Percentiles rank a stretch among this genome's conserved stretches.
Evolutionary conservation across 1,284 basidiomycete species (phyloP).

Genomic region (Paramarasmius palmivorus): DNA sequence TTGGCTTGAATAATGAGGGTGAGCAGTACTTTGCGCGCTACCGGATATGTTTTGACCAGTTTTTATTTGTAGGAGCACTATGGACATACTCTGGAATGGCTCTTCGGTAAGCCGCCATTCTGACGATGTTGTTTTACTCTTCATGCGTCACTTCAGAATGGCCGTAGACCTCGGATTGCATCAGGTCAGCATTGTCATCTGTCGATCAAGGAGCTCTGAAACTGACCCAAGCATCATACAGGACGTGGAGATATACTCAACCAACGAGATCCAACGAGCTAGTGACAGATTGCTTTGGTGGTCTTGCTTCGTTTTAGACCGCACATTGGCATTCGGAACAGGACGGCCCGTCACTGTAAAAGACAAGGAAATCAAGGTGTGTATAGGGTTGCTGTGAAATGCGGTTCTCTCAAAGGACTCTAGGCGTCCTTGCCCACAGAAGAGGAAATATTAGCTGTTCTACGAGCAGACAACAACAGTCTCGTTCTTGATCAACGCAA

Average conservation of each 20-base stretch:
- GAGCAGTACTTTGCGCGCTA: background rate
- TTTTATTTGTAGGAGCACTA: constrained; percentile 4
- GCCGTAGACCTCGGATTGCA: constrained; percentile 16
- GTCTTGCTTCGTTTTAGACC: constrained; percentile 15
- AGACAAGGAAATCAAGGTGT: constrained; percentile 13
- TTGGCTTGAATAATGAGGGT: constrained; percentile 16
- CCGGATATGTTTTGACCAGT: background rate
- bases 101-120: constrained; percentile 4
- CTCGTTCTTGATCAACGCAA: background rate
- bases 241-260: background rate
- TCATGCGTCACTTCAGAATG: constrained; percentile 9
- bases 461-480: background rate
- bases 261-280: constrained; percentile 2
- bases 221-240: too few relatives aligned
- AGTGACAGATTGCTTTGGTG: constrained; percentile 14
- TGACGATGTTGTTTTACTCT: background rate
- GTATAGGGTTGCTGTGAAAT: background rate
- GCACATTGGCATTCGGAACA: constrained; percentile 13
- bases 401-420: background rate
- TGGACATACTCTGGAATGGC: constrained; percentile 19
- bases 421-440: constrained; percentile 12
- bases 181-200: constrained; percentile 3
- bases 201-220: too few relatives aligned
- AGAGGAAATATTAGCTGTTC: constrained; percentile 8
- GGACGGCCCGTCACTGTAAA: constrained; percentile 15